Evolutionary conservation across 768 basidiomycete species (phyloP).

Genomic region (Lanmaoa rubissima): DNA sequence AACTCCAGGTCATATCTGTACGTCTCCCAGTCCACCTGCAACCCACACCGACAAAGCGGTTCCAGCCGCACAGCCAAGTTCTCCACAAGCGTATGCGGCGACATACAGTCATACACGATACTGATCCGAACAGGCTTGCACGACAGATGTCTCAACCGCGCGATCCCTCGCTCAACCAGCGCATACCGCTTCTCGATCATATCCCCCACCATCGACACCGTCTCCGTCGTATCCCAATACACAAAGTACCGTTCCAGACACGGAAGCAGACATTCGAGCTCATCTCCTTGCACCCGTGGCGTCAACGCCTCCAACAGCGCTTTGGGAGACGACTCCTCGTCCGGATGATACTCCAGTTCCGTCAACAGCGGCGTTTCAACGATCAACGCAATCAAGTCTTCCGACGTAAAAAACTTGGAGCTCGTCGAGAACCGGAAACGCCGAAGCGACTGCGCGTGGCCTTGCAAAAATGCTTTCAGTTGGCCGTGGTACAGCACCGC

Average conservation of each 20-base stretch:
- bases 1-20: conserved; percentile 23
- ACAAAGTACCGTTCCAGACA: conserved; percentile 18
- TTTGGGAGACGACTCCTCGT: conserved; percentile 21
- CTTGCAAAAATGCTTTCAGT: conserved; percentile 18
- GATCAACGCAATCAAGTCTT: conserved; percentile 18
- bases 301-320: conserved; percentile 22
- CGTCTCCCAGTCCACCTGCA: conserved; percentile 23
- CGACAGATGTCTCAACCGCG: conserved; percentile 17
- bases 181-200: conserved; percentile 26
- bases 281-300: conserved; percentile 11
- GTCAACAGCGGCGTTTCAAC: conserved; percentile 17
- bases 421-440: conserved; percentile 15
- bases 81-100: conserved; percentile 12
- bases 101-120: conserved; percentile 16
- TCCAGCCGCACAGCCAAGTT: conserved; percentile 19
- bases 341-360: conserved; percentile 24
- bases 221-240: conserved; percentile 27
- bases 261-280: conserved; percentile 17
- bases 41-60: conserved; percentile 18
- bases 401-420: conserved; percentile 18
- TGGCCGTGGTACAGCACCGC: conserved; percentile 9
- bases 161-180: conserved; percentile 9
- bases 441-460: conserved; percentile 10
- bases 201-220: conserved; percentile 24
- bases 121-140: conserved; percentile 20